Percentiles rank a stretch among this genome's conserved stretches.
These are phyloP conservation scores for Metschnikowia amazonensis DNA, from an alignment of 805 yeast species.

Conservation along the genomic window DNA sequence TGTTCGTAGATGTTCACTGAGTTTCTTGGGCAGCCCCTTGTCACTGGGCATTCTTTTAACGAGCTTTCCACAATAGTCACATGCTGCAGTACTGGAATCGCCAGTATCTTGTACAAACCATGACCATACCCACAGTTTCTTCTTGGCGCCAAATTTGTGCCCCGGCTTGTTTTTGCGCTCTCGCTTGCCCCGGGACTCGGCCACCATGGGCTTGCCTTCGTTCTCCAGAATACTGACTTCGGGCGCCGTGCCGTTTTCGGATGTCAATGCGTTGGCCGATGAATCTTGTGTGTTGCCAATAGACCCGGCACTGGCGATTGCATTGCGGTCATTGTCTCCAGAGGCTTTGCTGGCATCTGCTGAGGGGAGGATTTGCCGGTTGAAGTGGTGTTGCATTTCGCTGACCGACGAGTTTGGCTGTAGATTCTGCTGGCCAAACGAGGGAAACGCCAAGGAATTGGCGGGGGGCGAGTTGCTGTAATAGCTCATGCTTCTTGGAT, in stretches of 20 bases:
- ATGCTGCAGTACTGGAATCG: constrained; percentile 49
- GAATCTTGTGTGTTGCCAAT: background rate
- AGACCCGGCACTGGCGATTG: constrained; percentile 2
- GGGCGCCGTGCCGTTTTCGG: background rate
- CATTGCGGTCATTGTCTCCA: background rate
- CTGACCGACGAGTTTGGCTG: constrained; percentile 10
- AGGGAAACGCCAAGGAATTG: constrained; percentile 23
- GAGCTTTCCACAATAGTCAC: constrained; percentile 51
- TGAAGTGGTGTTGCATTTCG: constrained; percentile 12
- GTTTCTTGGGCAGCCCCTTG: constrained; percentile 57
- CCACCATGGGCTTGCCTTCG: background rate
- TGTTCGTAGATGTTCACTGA: constrained; percentile 53
- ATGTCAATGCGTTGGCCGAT: background rate
- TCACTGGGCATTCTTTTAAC: constrained; percentile 48
- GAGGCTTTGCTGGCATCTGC: background rate
- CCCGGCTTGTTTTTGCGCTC: constrained; percentile 48
- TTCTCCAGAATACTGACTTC: constrained; percentile 1
- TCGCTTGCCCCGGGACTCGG: constrained; percentile 15
- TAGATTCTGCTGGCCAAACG: constrained; percentile 18
- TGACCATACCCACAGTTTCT: constrained; percentile 61
- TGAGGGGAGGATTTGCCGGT: constrained; percentile 7
- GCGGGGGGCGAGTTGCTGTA: constrained; percentile 14
- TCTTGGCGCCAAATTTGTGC: constrained; percentile 56
- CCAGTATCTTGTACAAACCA: constrained; percentile 53
- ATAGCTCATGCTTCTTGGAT: constrained; percentile 16